Base-by-base conservation (phyloP, 1,139 yeast species). In the Magnusiomyces ingens region DNA sequence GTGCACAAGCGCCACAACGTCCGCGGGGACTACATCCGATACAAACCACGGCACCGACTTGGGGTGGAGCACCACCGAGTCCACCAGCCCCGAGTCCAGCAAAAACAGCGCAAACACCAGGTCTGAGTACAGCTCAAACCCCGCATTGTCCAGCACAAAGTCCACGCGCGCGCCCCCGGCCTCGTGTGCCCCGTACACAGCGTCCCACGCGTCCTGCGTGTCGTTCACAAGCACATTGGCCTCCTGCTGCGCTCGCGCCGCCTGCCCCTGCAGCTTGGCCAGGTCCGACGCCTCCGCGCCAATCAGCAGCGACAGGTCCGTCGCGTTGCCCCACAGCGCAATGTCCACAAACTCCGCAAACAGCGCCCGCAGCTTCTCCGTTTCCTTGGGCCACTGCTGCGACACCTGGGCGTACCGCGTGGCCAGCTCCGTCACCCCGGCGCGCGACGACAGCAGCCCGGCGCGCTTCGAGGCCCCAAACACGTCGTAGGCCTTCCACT, bases 41-140 rank as follows among this genome's bases (percentile, higher is more conserved):
- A 93, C 99, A 83, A 93, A 91, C 95, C 98, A 93, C 43, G 99
- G 98, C 58, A 89, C 78, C 55, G 82, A 81, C 70, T 93, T 93
- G 60, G 95, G 90, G 69, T 94, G 99, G 60, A 94, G 75, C 29
- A 82, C 84, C 57, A 93, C 80, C 52, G 78, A 73, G 26, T 74
- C 71, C 17, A 81, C 83, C 43, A 91, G 68, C 22, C 79, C 77
- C 17, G 89, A 72, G 62, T 91, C 95, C 47, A 94, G 74, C 55
- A 90, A 71, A 68, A 89, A 90, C 52, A 89, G 72, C 1, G 86
- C 77, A 54, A 91, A 76, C 51, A 86, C 76, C 64, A 93, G 73
- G 68, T 93, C 99, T 43, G 97, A 89, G 69, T 83, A 93, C 46
- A 93, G 77, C 70, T 93, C 99, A 66, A 93, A 93, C 0, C 99